Evolutionary conservation across 2,329 filamentous ascomycete genomes (phyloP).

Genomic region (Pestalotiopsis sp.): DNA sequence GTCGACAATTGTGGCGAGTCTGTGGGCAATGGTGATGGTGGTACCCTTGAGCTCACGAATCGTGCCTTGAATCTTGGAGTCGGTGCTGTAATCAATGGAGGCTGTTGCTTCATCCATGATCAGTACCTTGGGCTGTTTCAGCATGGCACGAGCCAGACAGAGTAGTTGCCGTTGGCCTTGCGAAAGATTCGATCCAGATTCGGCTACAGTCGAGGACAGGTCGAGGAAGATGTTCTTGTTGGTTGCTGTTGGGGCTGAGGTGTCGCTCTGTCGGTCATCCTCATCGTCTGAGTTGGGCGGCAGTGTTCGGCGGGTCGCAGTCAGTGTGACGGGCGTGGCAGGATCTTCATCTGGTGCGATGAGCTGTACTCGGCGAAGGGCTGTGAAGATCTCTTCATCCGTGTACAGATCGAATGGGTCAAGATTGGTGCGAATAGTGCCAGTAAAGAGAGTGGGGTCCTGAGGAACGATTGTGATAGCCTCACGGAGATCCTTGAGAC

Average conservation of each 20-base stretch:
- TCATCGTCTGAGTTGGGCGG: slow-evolving; percentile 5
- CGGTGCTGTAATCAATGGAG: slow-evolving; percentile 94
- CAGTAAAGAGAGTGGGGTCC: slow-evolving; percentile 91
- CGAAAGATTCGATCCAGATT: slow-evolving; percentile 91
- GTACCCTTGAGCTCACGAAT: slow-evolving; percentile 92
- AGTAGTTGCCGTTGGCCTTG: slow-evolving; percentile 95
- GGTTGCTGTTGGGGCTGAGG: slow-evolving; percentile 48
- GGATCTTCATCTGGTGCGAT: slow-evolving; percentile 62
- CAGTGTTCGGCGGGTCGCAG: slow-evolving; percentile 16
- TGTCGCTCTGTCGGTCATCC: slow-evolving; percentile 17
- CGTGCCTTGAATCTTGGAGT: slow-evolving; percentile 94
- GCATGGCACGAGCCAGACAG: slow-evolving; percentile 87
- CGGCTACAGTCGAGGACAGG: slow-evolving; percentile 78
- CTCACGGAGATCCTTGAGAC: slow-evolving; percentile 89
- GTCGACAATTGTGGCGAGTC: slow-evolving; percentile 94
- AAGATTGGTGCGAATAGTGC: slow-evolving; percentile 87
- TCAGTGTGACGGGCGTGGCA: slow-evolving; percentile 18
- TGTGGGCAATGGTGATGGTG: slow-evolving; percentile 94
- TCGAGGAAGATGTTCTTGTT: slow-evolving; percentile 97
- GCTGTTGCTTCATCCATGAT: slow-evolving; percentile 99
- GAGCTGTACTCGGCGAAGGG: slow-evolving; percentile 85
- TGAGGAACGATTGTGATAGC: slow-evolving; percentile 97
- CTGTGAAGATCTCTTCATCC: slow-evolving; percentile 87
- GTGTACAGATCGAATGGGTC: slow-evolving; percentile 90
- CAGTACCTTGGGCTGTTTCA: slow-evolving; percentile 89